Base-by-base conservation (phyloP, 495 filamentous ascomycete species). In the Penicillium psychrofluorescens region DNA sequence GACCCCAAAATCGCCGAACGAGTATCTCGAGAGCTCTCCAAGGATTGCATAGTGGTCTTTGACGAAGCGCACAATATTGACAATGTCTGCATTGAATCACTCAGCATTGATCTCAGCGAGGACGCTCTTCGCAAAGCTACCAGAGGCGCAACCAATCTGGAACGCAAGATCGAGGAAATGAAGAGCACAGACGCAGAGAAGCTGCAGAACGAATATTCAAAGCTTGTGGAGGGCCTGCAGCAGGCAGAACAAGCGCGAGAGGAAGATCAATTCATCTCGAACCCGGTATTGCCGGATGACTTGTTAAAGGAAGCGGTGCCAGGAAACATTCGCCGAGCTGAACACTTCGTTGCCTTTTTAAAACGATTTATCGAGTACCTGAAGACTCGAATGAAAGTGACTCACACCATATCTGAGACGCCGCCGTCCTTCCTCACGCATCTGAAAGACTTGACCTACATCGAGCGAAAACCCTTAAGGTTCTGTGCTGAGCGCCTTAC, bases 61-160 rank as follows among this genome's bases (percentile, higher is more conserved):
- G 92, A 99, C 58, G 92, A 99, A 55, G 92, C 92, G 13, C 92
- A 99, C 64, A 99, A 99, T 49, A 99, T 99, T 54, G 92, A 99
- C 73, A 99, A 99, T 62, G 92, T 99, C 40, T 97, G 94, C 61
- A 99, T 99, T 48, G 92, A 99, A 54, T 95, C 92, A 10, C 74
- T 96, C 14, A 96, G 91, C 55, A 95, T 95, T 27, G 92, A 99
- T 61, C 74, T 99, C 29, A 96, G 89, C 0, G 88, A 99, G 59
- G 92, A 96, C 50, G 95, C 90, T 0, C 59, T 99, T 35, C 77
- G 88, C 27, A 90, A 83, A 66, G 92, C 92, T 11, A 88, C 88
- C 1, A 74, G 87, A 47, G 94, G 94, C 11, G 92, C 90, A 8
- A 81, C 81, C 48, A 95, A 94, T 49, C 73, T 99, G 3, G 92